Evolutionary conservation across 1,284 basidiomycete species (phyloP), one percentile per base, ranked within the genome.

Genomic region (Xerocomus nothofagi): DNA sequence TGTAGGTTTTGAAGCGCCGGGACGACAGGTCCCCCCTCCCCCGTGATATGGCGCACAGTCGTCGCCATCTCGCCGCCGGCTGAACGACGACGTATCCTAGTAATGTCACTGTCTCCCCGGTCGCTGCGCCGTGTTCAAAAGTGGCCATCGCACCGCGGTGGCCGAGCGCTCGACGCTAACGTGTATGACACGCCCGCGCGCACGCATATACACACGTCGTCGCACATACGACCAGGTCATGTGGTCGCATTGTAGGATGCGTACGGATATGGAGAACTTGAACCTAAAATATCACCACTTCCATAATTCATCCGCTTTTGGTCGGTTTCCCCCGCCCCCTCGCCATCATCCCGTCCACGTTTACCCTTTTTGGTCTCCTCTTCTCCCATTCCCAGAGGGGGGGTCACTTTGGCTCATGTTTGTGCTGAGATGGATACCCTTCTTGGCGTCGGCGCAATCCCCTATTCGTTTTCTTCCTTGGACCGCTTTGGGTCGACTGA

Each of bases 1-100:
- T 14, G 21, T 47, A 49, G 51, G 45, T 12, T 31, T 38, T 39
- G 11, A 53, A 46, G 54, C 36, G 54, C 57, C 33, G 32, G 26
- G 33, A 12, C 39, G 10, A 18, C 15, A 23, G 40, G 31, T 31
- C n/a, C 14, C 11, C 9, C n/a, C 38, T n/a, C n/a, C n/a, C n/a
- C n/a, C n/a, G n/a, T n/a, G n/a, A n/a, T n/a, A n/a, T n/a, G n/a
- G n/a, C n/a, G n/a, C n/a, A n/a, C n/a, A n/a, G n/a, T n/a, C n/a
- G n/a, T n/a, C n/a, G n/a, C n/a, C n/a, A n/a, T n/a, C n/a, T n/a
- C n/a, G n/a, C n/a, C n/a, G n/a, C n/a, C n/a, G n/a, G n/a, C 14
- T 37, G 30, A 41, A 33, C 32, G 17, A 30, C 30, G 18, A 26
- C n/a, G n/a, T 27, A 27, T 40, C 5, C 11, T 29, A 29, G 27